phyloP scores from a whole-genome alignment of 2,329 filamentous ascomycete species.

The Elsinoe australis region DNA sequence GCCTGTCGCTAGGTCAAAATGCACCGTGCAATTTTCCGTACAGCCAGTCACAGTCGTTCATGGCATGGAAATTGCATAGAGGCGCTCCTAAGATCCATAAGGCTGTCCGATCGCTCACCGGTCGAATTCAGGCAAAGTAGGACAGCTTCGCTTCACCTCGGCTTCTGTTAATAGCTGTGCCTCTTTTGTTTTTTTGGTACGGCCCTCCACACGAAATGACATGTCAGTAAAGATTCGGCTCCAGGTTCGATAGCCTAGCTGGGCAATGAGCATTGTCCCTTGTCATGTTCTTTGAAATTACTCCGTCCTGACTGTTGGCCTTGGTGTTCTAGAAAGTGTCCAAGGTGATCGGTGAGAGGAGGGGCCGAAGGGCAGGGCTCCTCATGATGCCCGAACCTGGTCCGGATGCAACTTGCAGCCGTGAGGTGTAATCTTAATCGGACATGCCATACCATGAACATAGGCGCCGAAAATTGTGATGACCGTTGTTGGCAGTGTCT shows the following conservation, averaged over 20 bases:
- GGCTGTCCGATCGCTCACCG: constrained; percentile 2
- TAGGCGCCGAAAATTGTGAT: too few species aligned
- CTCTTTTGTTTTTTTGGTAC: background rate
- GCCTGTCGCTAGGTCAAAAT: background rate
- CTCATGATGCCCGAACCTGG: too few species aligned
- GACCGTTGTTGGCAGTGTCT: too few species aligned
- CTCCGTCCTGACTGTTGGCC: background rate
- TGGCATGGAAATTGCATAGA: background rate
- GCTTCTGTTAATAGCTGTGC: constrained; percentile 2
- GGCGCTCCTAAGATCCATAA: constrained; percentile 6
- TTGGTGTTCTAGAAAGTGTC: background rate
- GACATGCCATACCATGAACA: too few species aligned
- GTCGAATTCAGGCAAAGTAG: constrained; percentile 12
- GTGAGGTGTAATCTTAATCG: too few species aligned
- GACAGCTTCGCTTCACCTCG: background rate
- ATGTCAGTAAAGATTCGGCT: background rate
- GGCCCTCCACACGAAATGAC: background rate
- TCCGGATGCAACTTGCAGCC: too few species aligned
- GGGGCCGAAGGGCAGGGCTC: too few species aligned
- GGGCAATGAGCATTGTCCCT: background rate
- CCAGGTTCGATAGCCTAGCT: background rate
- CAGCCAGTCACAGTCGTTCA: constrained; percentile 3
- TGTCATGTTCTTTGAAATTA: background rate
- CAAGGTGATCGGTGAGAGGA: background rate
- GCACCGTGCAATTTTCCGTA: constrained; percentile 1